Evolutionary conservation across 768 basidiomycete genomes (phyloP), one percentile per base, ranked within the genome.

Genomic region (Termitomyces titanicus): DNA sequence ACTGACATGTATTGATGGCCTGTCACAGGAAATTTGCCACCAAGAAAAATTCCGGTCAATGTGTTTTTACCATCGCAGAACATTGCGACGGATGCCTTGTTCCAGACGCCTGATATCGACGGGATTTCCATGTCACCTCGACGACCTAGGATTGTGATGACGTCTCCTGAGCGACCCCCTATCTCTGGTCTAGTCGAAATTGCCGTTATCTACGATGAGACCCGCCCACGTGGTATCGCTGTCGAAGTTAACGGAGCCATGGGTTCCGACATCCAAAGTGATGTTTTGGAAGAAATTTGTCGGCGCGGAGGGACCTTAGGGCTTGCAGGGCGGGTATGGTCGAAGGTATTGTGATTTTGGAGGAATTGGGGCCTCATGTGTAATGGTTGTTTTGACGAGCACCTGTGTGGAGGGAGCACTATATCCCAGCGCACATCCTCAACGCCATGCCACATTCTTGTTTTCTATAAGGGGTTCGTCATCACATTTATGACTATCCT

Each of bases 281-380:
- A 81, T 34, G 73, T 72, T 22, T 69, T 92, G 64, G 89, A 89
- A 61, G 89, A 92, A 64, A 75, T 83, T 35, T 81, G 83, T 58
- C 76, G 91, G 45, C 76, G 91, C 15, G 90, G 90, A 3, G 89
- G 90, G 6, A 70, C 79, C 9, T 76, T 89, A 53, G 83, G 88
- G 4, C 64, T 92, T 51, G 74, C 87, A 38, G 90, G 89, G 18
- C 77, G 84, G 54, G 74, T 90, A 31, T 92, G 81, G 80, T 73
- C 75, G 6, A 76, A 71, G 51, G 70, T 73, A 22, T 66, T 69
- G 43, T 62, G 67, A 34, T 47, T 43, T 22, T 20, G 4, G 27
- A 13, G 33, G 33, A 47, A 48, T 10, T 25, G 9, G n/a, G 22
- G 24, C 22, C 15, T 38, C 35, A 8, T 49, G 24, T 33, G 20